Evolutionary conservation across 345 rosid species (phyloP), one percentile per base, ranked within the genome.

Genomic region (Kernera saxatilis): DNA sequence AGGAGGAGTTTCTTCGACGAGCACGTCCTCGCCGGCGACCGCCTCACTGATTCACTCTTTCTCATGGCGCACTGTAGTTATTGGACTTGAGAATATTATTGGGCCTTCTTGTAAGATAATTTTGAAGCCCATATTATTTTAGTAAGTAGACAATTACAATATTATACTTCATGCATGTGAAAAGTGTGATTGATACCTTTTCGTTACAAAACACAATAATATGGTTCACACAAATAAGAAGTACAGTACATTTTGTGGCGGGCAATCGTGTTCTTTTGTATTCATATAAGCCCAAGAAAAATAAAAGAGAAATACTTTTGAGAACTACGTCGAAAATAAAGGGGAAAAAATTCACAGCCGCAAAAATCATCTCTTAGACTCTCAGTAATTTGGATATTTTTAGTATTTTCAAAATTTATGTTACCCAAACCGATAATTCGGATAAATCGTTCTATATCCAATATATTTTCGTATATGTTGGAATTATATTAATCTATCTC

Each of bases 21-120:
- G 52, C 41, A 50, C 41, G 53, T 51, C 54, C 55, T 64, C 59
- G 58, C 77, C 77, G 77, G 77, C 15, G 71, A 64, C 52, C 71
- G 14, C 59, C 71, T 35, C 52, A 46, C 33, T 64, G 70, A 39
- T 61, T 50, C 33, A 35, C 25, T 23, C 13, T 14, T 70, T 26
- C 21, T 8, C 35, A 69, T 30, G 59, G 39, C 46, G 14, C 23
- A 56, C 18, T 61, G 45, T 37, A 26, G 32, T 54, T 44, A 45
- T 25, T 41, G 66, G 46, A 15, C 71, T 63, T 39, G 6, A 51
- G 17, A 51, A 51, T 62, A 40, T 8, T 35, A 26, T 27, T 73
- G 77, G 71, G 71, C 71, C 71, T 72, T 53, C 1, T 22, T 14
- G 19, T 43, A 15, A 44, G 2, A 33, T 6, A 44, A 17, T 12